Conservation (phyloP, 1,284 basidiomycete genomes). For the Microbotryum lychnidis-dioicae region DNA sequence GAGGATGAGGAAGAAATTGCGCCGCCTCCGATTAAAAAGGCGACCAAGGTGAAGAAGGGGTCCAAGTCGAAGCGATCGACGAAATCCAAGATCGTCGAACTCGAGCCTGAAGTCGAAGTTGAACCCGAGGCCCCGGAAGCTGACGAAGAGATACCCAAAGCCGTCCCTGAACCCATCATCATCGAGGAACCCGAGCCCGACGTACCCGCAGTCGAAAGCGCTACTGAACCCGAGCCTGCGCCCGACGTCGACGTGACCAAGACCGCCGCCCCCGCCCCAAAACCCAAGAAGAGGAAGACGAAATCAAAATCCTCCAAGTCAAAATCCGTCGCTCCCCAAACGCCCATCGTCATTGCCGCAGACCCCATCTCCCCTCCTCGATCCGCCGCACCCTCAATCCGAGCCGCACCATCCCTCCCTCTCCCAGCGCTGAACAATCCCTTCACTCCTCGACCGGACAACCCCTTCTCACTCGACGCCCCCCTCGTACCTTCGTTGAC, state of each 20-base stretch:
- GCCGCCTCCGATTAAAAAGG: not conserved
- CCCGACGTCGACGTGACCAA: not conserved
- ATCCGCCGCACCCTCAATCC: not conserved
- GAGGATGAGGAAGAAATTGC: not conserved
- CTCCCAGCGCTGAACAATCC: not conserved
- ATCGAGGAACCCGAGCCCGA: slow-evolving; percentile 9
- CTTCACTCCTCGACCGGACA: slow-evolving; percentile 5
- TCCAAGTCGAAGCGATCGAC: slow-evolving; percentile 6
- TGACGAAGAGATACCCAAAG: not conserved
- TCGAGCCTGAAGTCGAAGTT: not conserved
- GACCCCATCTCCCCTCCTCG: not conserved
- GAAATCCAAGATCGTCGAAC: not conserved
- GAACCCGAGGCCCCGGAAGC: not conserved
- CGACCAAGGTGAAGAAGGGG: not conserved
- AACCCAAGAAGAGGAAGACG: not conserved
- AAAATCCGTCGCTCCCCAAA: not conserved
- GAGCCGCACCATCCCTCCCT: not conserved
- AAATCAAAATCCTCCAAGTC: not conserved
- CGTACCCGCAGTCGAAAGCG: slow-evolving; percentile 11
- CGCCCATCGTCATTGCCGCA: not conserved
- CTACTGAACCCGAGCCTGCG: slow-evolving; percentile 10
- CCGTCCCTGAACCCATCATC: not conserved
- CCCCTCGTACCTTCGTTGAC: slow-evolving; percentile 8
- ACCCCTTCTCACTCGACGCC: not conserved
- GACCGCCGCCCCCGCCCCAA: not conserved